Conservation (phyloP, 2,329 filamentous ascomycete genomes). For the Fusarium metavorans region DNA sequence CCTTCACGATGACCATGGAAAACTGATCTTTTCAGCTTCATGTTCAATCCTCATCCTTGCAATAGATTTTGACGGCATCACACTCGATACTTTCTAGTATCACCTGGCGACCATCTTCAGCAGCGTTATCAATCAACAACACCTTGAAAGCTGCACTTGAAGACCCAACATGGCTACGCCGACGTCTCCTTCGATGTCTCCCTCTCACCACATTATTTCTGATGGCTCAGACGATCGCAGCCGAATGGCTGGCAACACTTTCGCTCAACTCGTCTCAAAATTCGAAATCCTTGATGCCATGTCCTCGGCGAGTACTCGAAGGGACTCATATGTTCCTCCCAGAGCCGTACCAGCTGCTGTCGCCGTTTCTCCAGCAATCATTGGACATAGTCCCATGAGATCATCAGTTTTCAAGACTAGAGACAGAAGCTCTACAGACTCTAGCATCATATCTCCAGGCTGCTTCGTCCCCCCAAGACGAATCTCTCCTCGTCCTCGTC, state of each 20-base stretch:
- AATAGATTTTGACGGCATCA: constrained; percentile 32
- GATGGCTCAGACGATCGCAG: constrained; percentile 11
- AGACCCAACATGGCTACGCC: constrained; percentile 30
- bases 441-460: constrained; percentile 16
- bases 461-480: neutral
- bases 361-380: neutral
- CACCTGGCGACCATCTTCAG: neutral
- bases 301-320: constrained; percentile 3
- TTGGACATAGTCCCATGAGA: neutral
- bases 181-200: constrained; percentile 4
- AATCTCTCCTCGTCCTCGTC: constrained; percentile 1
- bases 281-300: constrained; percentile 49
- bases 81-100: constrained; percentile 5
- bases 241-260: constrained; percentile 17
- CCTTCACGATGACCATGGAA: neutral
- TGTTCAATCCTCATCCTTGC: constrained; percentile 20
- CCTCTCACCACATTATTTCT: constrained; percentile 19
- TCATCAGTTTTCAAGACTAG: neutral
- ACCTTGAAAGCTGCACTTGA: neutral
- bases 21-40: neutral
- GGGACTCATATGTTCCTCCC: neutral
- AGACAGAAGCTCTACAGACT: constrained; percentile 8
- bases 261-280: constrained; percentile 52
- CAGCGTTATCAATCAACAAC: neutral
- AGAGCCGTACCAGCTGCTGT: neutral